A percentile compares a stretch with the other conserved stretches of the same genome.
Evolutionary conservation across 1,139 yeast genomes (phyloP).

Genomic region (Pichia kudriavzevii): DNA sequence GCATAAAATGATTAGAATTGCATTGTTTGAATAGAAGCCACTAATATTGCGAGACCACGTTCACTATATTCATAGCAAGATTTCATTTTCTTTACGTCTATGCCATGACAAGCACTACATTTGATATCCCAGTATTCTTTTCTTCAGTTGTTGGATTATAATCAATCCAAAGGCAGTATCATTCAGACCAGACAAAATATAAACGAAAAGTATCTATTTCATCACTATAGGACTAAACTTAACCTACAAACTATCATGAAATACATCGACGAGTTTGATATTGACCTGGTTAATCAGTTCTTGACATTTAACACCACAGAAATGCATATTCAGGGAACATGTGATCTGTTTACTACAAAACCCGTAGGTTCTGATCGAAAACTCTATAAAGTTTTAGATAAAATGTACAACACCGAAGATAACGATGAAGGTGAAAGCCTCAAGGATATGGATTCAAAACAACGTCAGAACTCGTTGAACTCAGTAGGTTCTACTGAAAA

Average conservation of each 20-base stretch:
- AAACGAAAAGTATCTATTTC: too few species aligned
- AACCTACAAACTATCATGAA: conserved; percentile 25
- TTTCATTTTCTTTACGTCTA: too few species aligned
- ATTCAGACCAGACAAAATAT: too few species aligned
- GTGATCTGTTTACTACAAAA: conserved; percentile 90
- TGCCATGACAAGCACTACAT: too few species aligned
- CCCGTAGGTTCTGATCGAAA: conserved; percentile 87
- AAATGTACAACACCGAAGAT: conserved; percentile 32
- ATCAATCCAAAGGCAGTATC: too few species aligned
- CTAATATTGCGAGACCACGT: too few species aligned
- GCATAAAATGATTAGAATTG: too few species aligned
- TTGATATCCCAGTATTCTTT: too few species aligned
- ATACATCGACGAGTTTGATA: conserved; percentile 89
- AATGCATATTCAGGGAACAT: conserved; percentile 82
- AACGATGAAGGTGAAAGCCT: conserved; percentile 7
- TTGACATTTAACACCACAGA: conserved; percentile 84
- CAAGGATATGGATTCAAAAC: conserved; percentile 2
- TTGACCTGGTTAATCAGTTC: conserved; percentile 81
- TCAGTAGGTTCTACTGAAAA: conserved; percentile 8
- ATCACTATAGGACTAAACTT: too few species aligned
- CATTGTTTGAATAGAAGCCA: too few species aligned
- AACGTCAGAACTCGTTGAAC: conserved; percentile 14
- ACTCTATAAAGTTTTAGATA: conserved; percentile 79
- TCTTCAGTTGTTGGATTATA: too few species aligned
- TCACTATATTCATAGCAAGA: too few species aligned